Conservation (phyloP, 129 eudicot species). For the Erigeron canadensis region DNA sequence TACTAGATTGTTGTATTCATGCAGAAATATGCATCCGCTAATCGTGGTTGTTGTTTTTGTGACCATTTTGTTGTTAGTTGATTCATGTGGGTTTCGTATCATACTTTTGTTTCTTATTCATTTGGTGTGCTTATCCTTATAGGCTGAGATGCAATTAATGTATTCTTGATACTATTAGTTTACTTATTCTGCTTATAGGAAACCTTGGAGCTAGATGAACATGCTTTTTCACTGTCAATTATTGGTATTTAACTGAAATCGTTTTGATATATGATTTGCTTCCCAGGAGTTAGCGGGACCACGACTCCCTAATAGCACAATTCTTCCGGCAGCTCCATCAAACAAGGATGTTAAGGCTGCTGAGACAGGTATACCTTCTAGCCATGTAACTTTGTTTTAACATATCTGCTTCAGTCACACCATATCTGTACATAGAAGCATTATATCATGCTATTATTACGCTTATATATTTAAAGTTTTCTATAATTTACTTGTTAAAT, state of each 20-base stretch:
- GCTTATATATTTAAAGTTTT: too few species aligned
- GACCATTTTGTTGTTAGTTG: conserved; percentile 10
- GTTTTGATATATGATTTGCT: conserved; percentile 22
- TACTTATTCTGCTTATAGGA: conserved; percentile 2
- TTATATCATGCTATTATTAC: too few species aligned
- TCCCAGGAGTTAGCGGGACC: conserved; percentile 47
- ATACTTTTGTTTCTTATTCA: conserved; percentile 17
- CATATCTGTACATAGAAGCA: too few species aligned
- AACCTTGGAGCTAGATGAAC: conserved; percentile 10
- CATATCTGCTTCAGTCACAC: not conserved
- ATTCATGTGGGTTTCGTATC: conserved; percentile 13
- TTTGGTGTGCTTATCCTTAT: conserved; percentile 14
- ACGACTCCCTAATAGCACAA: conserved; percentile 25
- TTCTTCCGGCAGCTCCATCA: conserved; percentile 23
- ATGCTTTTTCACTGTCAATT: conserved; percentile 10
- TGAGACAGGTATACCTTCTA: conserved; percentile 39
- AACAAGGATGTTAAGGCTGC: conserved; percentile 26
- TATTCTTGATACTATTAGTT: not conserved
- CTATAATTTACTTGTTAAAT: too few species aligned
- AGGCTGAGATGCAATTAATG: conserved; percentile 12
- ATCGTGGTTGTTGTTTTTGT: conserved; percentile 12
- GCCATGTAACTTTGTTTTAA: conserved; percentile 12
- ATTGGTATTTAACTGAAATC: not conserved
- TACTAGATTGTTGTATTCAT: not conserved
- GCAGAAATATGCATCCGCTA: conserved; percentile 16